Conservation (phyloP, 768 basidiomycete genomes). For the Leccinum obscurum region DNA sequence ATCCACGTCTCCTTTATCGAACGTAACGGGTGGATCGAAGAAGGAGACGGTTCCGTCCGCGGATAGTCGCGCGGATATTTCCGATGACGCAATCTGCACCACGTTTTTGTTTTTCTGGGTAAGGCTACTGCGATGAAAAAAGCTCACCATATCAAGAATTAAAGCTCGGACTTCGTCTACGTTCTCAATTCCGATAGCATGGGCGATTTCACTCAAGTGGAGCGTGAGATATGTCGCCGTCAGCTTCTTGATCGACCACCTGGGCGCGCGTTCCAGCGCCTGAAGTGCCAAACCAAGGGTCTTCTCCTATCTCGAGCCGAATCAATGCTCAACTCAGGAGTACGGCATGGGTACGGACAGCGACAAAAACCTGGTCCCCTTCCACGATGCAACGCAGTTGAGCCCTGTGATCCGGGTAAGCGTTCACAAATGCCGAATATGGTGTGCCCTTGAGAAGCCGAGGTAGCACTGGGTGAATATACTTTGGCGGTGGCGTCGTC, state of each 20-base stretch:
- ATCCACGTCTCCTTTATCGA: slow-evolving; percentile 64
- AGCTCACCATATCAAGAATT: slow-evolving; percentile 71
- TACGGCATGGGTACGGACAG: slow-evolving; percentile 39
- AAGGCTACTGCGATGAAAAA: neutral
- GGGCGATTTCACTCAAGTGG: slow-evolving; percentile 69
- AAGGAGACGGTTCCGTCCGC: slow-evolving; percentile 74
- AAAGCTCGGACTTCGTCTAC: slow-evolving; percentile 57
- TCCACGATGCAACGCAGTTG: slow-evolving; percentile 47
- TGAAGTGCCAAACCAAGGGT: slow-evolving; percentile 70
- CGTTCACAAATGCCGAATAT: slow-evolving; percentile 61
- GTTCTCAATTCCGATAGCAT: slow-evolving; percentile 40
- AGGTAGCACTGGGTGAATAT: slow-evolving; percentile 57
- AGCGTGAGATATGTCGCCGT: slow-evolving; percentile 83
- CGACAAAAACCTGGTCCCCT: slow-evolving; percentile 55
- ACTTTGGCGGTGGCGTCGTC: slow-evolving; percentile 63
- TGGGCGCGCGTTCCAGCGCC: slow-evolving; percentile 66
- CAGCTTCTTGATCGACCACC: slow-evolving; percentile 78
- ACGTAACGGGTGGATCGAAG: slow-evolving; percentile 58
- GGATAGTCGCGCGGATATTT: slow-evolving; percentile 69
- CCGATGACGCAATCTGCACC: slow-evolving; percentile 63
- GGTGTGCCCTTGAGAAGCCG: slow-evolving; percentile 67
- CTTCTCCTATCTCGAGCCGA: slow-evolving; percentile 50
- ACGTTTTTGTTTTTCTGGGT: slow-evolving; percentile 1
- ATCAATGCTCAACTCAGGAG: slow-evolving; percentile 8
- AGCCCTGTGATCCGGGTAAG: slow-evolving; percentile 59